Percentiles rank a stretch among this genome's conserved stretches.
Conservation (phyloP, 345 rosid genomes). For the Combretum micranthum region DNA sequence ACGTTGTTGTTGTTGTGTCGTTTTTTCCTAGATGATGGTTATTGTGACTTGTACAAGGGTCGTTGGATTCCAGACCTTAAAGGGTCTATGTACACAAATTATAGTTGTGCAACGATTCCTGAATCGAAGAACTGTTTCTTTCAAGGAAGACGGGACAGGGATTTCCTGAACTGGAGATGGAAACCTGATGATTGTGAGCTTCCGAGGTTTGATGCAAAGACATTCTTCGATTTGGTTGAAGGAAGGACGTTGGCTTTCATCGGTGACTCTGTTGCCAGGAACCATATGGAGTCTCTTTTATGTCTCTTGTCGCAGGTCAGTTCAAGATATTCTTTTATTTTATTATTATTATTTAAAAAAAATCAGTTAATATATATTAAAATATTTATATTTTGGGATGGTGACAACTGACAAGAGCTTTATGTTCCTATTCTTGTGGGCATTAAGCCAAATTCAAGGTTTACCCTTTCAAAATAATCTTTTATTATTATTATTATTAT, state of each 20-base stretch:
- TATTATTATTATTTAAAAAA: too few species aligned
- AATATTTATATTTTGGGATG: too few species aligned
- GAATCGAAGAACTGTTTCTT: slow-evolving; percentile 60
- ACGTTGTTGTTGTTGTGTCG: neutral
- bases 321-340: neutral
- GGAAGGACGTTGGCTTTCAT: slow-evolving; percentile 71
- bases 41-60: slow-evolving; percentile 60
- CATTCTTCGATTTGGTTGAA: slow-evolving; percentile 41
- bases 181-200: slow-evolving; percentile 67
- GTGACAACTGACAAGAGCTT: too few species aligned
- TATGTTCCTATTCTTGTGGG: too few species aligned
- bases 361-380: too few species aligned
- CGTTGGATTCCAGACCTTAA: slow-evolving; percentile 55
- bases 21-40: slow-evolving; percentile 12
- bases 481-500: neutral
- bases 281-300: slow-evolving; percentile 82
- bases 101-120: slow-evolving; percentile 66
- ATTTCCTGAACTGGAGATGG: slow-evolving; percentile 89
- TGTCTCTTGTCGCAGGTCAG: slow-evolving; percentile 73
- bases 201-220: slow-evolving; percentile 50
- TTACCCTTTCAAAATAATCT: neutral
- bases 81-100: slow-evolving; percentile 50
- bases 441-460: too few species aligned
- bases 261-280: slow-evolving; percentile 88
- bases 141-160: slow-evolving; percentile 59